Base-by-base conservation (phyloP, 768 basidiomycete species). In the Hypholoma sublateritium region DNA sequence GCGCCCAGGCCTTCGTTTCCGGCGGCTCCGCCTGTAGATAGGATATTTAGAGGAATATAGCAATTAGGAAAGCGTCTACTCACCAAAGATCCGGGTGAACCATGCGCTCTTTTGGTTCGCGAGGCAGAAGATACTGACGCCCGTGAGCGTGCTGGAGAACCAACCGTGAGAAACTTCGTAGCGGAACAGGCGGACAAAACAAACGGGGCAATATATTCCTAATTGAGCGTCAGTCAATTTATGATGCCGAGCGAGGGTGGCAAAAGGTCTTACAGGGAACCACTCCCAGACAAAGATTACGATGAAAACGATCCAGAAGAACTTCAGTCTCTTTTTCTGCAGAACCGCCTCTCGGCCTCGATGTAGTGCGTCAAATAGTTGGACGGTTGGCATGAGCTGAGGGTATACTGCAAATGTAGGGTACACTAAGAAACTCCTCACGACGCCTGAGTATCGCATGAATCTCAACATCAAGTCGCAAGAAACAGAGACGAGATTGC, bases 1-100 rank as follows among this genome's bases (percentile, higher is more conserved):
- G 81, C 68, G 7, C 84, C 86, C 36, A 87, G 77, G 5, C 85
- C 85, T 67, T 86, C 84, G 54, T 87, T 85, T 53, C 77, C 85
- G 34, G 81, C 79, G 34, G 78, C 81, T 39, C 85, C 85, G 50
- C 75, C 76, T 77, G 21, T 9, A 16, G 16, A 24, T 9, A 39
- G 19, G 39, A 1, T 41, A 4, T 24, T 47, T n/a, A 47, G 46
- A 47, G 0, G 16, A 16, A 1, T 14, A 11, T 22, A 46, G 11
- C 12, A 14, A 22, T 28, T 57, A 3, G 19, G 14, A 9, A 7
- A 5, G 21, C 1, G 16, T n/a, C 51, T 32, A n/a, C 32, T 64
- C 25, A 50, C 85, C 85, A 62, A 87, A 86, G 24, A 86, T 69
- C 22, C 79, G 74, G 0, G 83, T 80, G 56, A 86, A 73, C 68